A percentile compares a stretch with the other conserved stretches of the same genome.
Conservation (phyloP, 495 filamentous ascomycete species). For the Penicillium longicatenatum region DNA sequence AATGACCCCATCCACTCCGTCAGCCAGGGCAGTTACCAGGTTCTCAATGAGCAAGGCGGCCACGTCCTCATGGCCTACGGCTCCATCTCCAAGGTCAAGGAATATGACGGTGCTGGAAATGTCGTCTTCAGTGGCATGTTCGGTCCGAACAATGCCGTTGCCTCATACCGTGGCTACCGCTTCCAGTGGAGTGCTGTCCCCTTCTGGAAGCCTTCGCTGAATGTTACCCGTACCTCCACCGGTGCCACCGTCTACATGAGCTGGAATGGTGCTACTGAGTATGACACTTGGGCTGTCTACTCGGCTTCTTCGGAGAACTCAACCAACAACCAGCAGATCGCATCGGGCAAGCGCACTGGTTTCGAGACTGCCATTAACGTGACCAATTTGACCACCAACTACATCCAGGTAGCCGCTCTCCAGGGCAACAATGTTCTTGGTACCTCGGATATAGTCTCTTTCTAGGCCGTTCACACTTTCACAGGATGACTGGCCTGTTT, state of each 20-base stretch:
- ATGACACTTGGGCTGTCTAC: conserved; percentile 14
- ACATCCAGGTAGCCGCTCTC: conserved; percentile 35
- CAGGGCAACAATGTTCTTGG: conserved; percentile 32
- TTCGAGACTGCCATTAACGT: conserved; percentile 36
- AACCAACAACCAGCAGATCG: conserved; percentile 24
- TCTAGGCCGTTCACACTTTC: conserved; percentile 17
- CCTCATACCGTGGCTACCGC: conserved; percentile 46
- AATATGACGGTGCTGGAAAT: conserved; percentile 33
- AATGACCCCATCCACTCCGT: conserved; percentile 32
- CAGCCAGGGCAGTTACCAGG: conserved; percentile 48
- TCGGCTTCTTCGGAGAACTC: conserved; percentile 19
- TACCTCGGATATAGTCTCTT: conserved; percentile 25
- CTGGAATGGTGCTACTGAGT: conserved; percentile 40
- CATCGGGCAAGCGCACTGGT: conserved; percentile 29
- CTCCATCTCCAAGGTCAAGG: conserved; percentile 43
- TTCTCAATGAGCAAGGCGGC: conserved; percentile 33
- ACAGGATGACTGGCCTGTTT: neutral
- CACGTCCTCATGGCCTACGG: conserved; percentile 48
- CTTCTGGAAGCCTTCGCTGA: conserved; percentile 36
- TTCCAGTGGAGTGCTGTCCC: conserved; percentile 41
- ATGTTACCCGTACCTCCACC: conserved; percentile 12
- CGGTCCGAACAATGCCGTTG: conserved; percentile 36
- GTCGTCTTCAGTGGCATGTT: conserved; percentile 28
- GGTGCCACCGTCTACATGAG: conserved; percentile 29
- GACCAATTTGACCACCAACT: conserved; percentile 23